Evolutionary conservation across 2,329 filamentous ascomycete species (phyloP), one percentile per base, ranked within the genome.

Genomic region (Colletotrichum sp.): DNA sequence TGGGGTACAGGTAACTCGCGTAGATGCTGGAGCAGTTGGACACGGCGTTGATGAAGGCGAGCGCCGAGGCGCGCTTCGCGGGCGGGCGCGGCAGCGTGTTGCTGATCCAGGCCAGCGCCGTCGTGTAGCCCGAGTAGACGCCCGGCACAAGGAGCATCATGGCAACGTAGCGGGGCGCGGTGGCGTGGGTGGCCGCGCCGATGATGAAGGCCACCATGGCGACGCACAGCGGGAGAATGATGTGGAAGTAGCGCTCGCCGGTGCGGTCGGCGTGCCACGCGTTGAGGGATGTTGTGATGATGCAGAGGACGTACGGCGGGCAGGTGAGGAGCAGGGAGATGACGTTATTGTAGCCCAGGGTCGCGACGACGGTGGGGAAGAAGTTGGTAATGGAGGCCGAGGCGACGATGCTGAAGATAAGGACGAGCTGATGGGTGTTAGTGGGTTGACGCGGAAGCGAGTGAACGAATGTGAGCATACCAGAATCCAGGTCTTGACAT

Each of bases 1-100:
- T 86, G 18, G 90, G 89, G 79, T 94, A 95, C 88, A 94, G 90
- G 79, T 94, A 94, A 71, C 87, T 89, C 1, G 92, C 91, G 80
- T 93, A 96, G 78, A 96, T 96, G 64, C 72, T 76, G 15, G 60
- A 67, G 39, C 66, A 70, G 81, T 96, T 83, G 10, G 77, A 79
- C 15, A 80, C 75, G 48, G 93, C 92, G 80, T 96, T 96, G 84
- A 96, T 95, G 76, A 93, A 92, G 1, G 94, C 94, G 7, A 96
- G 83, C 0, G 93, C 94, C 0, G 93, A 87, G 2, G 88, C 88
- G 75, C 94, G 90, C 85, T 96, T 96, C 3, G 94, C 92, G 0
- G 94, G 93, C 5, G 95, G 94, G 7, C 94, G 90, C 1, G 94
- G 94, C 72, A 96, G 88, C 1, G 92, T 92, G 81, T 94, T 94